Evolutionary conservation across 1,139 yeast genomes (phyloP).

Genomic region (Wickerhamiella pararugosa): DNA sequence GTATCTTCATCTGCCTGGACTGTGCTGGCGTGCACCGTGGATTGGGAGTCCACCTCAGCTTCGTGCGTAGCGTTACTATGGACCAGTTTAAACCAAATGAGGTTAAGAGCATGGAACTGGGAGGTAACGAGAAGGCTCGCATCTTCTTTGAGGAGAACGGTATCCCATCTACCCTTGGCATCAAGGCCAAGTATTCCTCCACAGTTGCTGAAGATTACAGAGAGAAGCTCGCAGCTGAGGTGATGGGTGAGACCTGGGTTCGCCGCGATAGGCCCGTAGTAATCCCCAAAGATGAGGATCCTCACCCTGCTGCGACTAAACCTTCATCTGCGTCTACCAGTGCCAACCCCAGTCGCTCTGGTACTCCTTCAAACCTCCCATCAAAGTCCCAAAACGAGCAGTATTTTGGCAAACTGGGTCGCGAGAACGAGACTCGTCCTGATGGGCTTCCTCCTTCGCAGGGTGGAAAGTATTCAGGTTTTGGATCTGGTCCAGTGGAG

Average conservation of each 20-base stretch:
- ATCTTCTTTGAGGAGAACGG: constrained; percentile 60
- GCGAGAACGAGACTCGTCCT: constrained; percentile 56
- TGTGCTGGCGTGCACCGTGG: constrained; percentile 97
- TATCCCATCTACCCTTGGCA: constrained; percentile 50
- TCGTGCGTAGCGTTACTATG: constrained; percentile 82
- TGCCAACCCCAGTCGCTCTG: constrained; percentile 17
- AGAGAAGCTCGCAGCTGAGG: constrained; percentile 55
- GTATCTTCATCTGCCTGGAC: constrained; percentile 82
- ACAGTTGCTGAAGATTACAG: constrained; percentile 91
- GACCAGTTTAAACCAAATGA: constrained; percentile 94
- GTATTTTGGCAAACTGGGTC: constrained; percentile 69
- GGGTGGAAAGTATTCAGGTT: constrained; percentile 87
- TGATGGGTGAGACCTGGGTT: constrained; percentile 60
- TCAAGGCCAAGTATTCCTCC: constrained; percentile 58
- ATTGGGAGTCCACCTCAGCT: constrained; percentile 88
- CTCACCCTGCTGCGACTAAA: background rate
- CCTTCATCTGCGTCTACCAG: background rate
- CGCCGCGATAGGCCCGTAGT: constrained; percentile 25
- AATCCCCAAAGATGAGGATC: constrained; percentile 13
- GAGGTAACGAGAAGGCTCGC: constrained; percentile 74
- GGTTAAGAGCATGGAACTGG: constrained; percentile 77
- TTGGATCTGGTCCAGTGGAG: constrained; percentile 48
- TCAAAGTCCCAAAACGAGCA: constrained; percentile 52
- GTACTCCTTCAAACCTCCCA: constrained; percentile 26
- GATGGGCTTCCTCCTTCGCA: constrained; percentile 77